Conservation (phyloP, 176 grass and related monocot species). For the Hordeum vulgare region MorexV3_pseudomolecules_assembly NC_058521.1:529315124-529315623, state of each 20-base stretch:
- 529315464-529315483: neutral
- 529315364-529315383: neutral
- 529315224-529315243: conserved; percentile 86
- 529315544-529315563: neutral
- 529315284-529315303: conserved; percentile 31
- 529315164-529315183: conserved; percentile 80
- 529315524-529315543: conserved; percentile 6
- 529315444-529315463: neutral
- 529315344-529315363: conserved; percentile 20
- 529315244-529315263: conserved; percentile 63
- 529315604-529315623: neutral
- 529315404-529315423: neutral
- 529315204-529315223: conserved; percentile 33
- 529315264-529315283: conserved; percentile 40
- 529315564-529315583: neutral
- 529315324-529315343: conserved; percentile 27
- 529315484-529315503: neutral
- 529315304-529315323: conserved; percentile 15
- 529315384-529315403: neutral
- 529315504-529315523: neutral
- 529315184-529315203: conserved; percentile 76
- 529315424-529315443: neutral
- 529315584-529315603: neutral
- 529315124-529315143: conserved; percentile 78
- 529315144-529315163: conserved; percentile 62